Evolutionary conservation across 1,284 basidiomycete genomes (phyloP).

Genomic region (Ustilago loliicola): DNA sequence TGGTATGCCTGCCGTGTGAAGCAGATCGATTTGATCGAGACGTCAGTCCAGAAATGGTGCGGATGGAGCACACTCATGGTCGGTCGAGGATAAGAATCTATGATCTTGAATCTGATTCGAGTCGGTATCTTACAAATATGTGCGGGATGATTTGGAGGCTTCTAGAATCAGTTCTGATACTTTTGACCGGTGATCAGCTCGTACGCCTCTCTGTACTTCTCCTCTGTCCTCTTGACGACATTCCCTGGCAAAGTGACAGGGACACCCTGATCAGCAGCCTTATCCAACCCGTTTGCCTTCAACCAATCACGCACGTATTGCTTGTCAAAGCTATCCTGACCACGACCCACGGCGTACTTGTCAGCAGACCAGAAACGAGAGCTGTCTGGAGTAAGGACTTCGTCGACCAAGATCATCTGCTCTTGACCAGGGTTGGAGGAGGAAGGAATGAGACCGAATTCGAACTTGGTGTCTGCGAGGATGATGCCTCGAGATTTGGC

Average conservation of each 20-base stretch:
- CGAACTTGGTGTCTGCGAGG: slow-evolving; percentile 94
- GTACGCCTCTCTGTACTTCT: slow-evolving; percentile 67
- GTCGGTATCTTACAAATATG: background rate
- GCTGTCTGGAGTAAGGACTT: slow-evolving; percentile 95
- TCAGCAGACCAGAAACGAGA: slow-evolving; percentile 93
- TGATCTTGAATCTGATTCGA: background rate
- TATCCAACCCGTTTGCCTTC: slow-evolving; percentile 60
- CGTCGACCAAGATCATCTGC: slow-evolving; percentile 89
- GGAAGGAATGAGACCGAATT: slow-evolving; percentile 79
- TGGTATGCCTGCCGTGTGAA: background rate
- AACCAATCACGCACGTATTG: slow-evolving; percentile 93
- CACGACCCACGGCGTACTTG: slow-evolving; percentile 80
- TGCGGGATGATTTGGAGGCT: background rate
- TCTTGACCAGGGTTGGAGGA: slow-evolving; percentile 41
- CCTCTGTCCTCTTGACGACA: slow-evolving; percentile 61
- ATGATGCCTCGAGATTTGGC: slow-evolving; percentile 86
- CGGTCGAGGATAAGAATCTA: background rate
- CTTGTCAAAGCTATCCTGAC: slow-evolving; percentile 95
- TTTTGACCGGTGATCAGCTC: slow-evolving; percentile 61
- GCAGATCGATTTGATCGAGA: background rate
- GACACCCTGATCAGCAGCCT: slow-evolving; percentile 59
- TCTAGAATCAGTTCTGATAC: slow-evolving; percentile 20
- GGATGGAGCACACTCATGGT: background rate
- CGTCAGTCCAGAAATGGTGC: background rate
- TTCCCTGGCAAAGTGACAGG: slow-evolving; percentile 63